These are phyloP conservation scores for Fusarium armeniacum DNA, from an alignment of 2,329 filamentous ascomycete species.

Conservation along the genomic window DNA sequence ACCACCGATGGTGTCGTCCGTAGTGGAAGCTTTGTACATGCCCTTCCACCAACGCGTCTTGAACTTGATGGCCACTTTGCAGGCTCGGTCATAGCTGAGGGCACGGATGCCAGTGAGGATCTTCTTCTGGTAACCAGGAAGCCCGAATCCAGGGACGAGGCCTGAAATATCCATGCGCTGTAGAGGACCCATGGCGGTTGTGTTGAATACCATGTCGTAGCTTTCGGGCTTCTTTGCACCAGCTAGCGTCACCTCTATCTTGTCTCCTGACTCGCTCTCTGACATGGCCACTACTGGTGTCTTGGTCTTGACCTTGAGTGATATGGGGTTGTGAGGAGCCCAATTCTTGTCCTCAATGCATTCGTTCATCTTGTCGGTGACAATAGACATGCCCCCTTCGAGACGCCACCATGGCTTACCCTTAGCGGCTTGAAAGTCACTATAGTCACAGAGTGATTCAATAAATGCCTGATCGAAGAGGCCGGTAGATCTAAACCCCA, in stretches of 20 bases:
- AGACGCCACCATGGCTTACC: slow-evolving; percentile 23
- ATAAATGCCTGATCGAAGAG: slow-evolving; percentile 31
- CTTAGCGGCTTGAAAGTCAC: slow-evolving; percentile 23
- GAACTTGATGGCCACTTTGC: slow-evolving; percentile 40
- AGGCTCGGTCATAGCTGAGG: slow-evolving; percentile 30
- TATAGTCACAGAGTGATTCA: slow-evolving; percentile 32
- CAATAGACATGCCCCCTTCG: slow-evolving; percentile 34
- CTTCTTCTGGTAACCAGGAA: not conserved
- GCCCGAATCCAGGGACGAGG: not conserved
- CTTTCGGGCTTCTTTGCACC: not conserved
- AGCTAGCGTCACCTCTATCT: slow-evolving; percentile 9
- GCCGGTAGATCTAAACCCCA: slow-evolving; percentile 15
- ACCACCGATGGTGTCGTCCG: not conserved
- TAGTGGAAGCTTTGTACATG: slow-evolving; percentile 9
- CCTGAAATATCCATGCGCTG: slow-evolving; percentile 31
- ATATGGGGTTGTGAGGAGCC: not conserved
- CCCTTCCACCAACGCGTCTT: slow-evolving; percentile 36
- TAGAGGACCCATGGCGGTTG: slow-evolving; percentile 24
- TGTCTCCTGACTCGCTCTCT: not conserved
- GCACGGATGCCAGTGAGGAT: slow-evolving; percentile 25
- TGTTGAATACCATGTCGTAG: slow-evolving; percentile 42
- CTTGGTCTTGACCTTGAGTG: not conserved
- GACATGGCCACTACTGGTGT: slow-evolving; percentile 16
- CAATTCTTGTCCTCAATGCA: not conserved
- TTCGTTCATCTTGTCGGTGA: slow-evolving; percentile 28